A percentile compares a stretch with the other conserved stretches of the same genome.
phyloP scores from a whole-genome alignment of 345 rosid genomes.

The Salix exigua region DNA sequence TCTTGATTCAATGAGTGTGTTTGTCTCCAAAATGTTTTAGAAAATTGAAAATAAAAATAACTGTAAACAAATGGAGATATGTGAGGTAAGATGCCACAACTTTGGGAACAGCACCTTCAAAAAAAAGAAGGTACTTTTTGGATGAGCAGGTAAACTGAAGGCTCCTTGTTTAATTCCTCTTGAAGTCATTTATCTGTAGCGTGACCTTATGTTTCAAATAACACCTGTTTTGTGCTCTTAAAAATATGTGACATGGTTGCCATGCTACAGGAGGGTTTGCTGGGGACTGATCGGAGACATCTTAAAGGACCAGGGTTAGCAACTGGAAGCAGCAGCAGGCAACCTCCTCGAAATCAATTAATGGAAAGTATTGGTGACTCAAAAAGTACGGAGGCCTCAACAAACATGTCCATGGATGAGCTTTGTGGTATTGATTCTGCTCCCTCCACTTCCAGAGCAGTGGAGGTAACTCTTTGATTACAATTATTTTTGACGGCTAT shows the following conservation, averaged over 20 bases:
- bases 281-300: slow-evolving; percentile 71
- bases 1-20: too few relatives aligned
- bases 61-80: background rate
- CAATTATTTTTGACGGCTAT: background rate
- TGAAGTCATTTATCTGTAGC: background rate
- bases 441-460: slow-evolving; percentile 76
- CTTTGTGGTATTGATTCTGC: slow-evolving; percentile 61
- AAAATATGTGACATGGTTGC: background rate
- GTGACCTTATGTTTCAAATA: background rate
- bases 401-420: slow-evolving; percentile 62
- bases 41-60: background rate
- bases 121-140: too few relatives aligned
- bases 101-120: too few relatives aligned
- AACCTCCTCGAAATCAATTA: slow-evolving; percentile 59
- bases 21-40: background rate
- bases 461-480: slow-evolving; percentile 52
- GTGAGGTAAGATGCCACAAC: background rate
- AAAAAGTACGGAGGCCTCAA: slow-evolving; percentile 65
- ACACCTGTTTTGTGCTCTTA: background rate
- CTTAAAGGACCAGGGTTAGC: slow-evolving; percentile 61
- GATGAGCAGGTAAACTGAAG: background rate
- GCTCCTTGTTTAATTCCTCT: background rate
- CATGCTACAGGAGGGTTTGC: slow-evolving; percentile 51
- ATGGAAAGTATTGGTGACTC: slow-evolving; percentile 63
- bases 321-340: slow-evolving; percentile 70